A percentile compares a stretch with the other conserved stretches of the same genome.
Conservation (phyloP, 345 rosid species). For the Eucalyptus urophylla region DNA sequence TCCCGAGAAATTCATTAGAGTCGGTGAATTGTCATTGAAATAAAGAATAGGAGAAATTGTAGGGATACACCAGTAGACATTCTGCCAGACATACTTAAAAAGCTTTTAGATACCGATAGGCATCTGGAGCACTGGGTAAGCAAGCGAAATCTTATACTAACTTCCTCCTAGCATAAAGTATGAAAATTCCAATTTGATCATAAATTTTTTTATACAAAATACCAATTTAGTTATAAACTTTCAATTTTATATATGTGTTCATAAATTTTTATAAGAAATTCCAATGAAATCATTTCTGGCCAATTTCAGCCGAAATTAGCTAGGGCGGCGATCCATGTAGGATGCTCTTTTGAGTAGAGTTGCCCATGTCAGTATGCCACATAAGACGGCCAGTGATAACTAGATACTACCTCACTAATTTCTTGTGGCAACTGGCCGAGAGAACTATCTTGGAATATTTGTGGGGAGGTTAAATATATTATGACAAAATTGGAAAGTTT, state of each 20-base stretch:
- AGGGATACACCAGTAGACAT: background rate
- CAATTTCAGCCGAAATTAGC: background rate
- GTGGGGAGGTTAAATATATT: fast-evolving
- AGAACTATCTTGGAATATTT: background rate
- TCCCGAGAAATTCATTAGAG: fast-evolving
- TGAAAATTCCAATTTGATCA: too few species aligned
- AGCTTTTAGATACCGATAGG: background rate
- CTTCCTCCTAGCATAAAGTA: too few species aligned
- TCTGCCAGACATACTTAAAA: background rate
- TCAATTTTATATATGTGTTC: background rate
- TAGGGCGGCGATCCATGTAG: background rate
- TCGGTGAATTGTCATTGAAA: background rate
- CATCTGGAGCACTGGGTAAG: background rate
- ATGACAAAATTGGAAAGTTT: background rate
- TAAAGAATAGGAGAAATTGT: background rate
- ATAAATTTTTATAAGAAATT: too few species aligned
- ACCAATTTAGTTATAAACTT: too few species aligned
- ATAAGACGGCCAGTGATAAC: fast-evolving
- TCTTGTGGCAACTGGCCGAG: background rate
- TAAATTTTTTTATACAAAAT: too few species aligned
- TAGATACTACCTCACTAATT: background rate
- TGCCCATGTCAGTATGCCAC: background rate
- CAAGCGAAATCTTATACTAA: too few species aligned
- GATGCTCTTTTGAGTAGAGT: background rate
- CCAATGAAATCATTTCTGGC: background rate